A percentile compares a stretch with the other conserved stretches of the same genome.
phyloP scores from a whole-genome alignment of 1,284 basidiomycete genomes.

The Boletus mariae region DNA sequence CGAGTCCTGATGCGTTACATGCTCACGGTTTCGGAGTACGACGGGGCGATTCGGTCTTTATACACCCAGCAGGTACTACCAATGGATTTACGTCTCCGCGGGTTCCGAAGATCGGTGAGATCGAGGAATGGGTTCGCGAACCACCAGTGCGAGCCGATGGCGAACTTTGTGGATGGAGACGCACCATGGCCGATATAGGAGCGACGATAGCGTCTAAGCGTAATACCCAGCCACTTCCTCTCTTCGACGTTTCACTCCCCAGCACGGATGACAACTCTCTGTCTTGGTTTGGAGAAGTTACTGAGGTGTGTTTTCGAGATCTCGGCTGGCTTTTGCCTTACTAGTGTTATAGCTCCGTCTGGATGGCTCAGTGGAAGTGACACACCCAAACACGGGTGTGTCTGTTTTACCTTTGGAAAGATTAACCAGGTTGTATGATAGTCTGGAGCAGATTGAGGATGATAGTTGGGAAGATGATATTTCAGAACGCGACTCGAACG shows the following conservation, averaged over 20 bases:
- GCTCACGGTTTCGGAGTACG: conserved; percentile 59
- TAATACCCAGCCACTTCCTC: conserved; percentile 35
- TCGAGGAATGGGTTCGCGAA: conserved; percentile 75
- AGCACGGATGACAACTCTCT: conserved; percentile 43
- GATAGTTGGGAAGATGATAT: conserved; percentile 55
- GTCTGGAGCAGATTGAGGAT: conserved; percentile 75
- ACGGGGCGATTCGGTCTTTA: conserved; percentile 81
- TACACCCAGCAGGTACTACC: conserved; percentile 59
- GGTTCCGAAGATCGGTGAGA: conserved; percentile 75
- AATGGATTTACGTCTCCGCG: conserved; percentile 66
- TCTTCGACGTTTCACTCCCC: conserved; percentile 47
- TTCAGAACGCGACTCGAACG: conserved; percentile 39
- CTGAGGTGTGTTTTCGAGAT: conserved; percentile 42
- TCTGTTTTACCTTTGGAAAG: conserved; percentile 56
- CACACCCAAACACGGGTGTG: conserved; percentile 51
- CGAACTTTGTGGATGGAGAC: conserved; percentile 62
- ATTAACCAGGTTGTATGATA: conserved; percentile 69
- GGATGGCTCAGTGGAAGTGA: conserved; percentile 66
- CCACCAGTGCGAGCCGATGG: conserved; percentile 47
- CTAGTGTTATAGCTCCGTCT: conserved; percentile 51
- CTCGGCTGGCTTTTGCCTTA: conserved; percentile 2
- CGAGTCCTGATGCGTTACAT: conserved; percentile 39
- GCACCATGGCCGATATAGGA: conserved; percentile 64
- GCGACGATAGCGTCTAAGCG: conserved; percentile 51
- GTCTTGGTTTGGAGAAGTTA: conserved; percentile 78